These are phyloP conservation scores for Ceratonia siliqua DNA, from an alignment of 306 rosid genomes.

Conservation along the genomic window DNA sequence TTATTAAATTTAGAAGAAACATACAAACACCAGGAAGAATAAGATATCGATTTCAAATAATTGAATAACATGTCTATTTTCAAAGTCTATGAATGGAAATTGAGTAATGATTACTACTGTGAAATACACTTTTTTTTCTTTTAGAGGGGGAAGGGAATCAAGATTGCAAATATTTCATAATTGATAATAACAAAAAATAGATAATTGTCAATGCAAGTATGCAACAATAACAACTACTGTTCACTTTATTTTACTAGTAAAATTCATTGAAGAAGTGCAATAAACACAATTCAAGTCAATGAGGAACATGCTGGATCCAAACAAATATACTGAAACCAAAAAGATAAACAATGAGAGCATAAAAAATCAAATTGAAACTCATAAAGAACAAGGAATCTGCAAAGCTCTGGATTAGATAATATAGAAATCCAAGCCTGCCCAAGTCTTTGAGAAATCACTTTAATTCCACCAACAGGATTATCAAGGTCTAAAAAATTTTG, in stretches of 20 bases:
- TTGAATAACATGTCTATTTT: constrained; percentile 3
- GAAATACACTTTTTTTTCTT: constrained; percentile 1
- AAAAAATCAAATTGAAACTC: background rate
- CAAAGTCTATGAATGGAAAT: background rate
- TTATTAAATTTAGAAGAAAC: constrained; percentile 16
- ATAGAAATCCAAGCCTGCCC: background rate
- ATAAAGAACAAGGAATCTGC: background rate
- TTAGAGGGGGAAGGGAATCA: constrained; percentile 7
- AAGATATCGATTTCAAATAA: constrained; percentile 22
- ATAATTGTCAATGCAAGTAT: background rate
- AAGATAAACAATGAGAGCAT: background rate
- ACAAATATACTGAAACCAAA: background rate
- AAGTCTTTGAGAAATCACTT: background rate
- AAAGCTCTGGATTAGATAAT: background rate
- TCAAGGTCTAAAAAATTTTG: background rate
- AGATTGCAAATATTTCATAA: constrained; percentile 10
- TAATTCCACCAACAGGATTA: background rate
- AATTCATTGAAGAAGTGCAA: constrained; percentile 17
- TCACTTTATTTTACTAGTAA: constrained; percentile 3
- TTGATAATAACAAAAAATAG: constrained; percentile 18
- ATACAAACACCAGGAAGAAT: constrained; percentile 13
- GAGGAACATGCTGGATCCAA: background rate
- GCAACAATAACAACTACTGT: background rate
- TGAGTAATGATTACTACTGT: background rate
- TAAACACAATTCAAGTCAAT: background rate